Conservation (phyloP, 352 stramenopile species). For the Globisporangium lucens region DNA sequence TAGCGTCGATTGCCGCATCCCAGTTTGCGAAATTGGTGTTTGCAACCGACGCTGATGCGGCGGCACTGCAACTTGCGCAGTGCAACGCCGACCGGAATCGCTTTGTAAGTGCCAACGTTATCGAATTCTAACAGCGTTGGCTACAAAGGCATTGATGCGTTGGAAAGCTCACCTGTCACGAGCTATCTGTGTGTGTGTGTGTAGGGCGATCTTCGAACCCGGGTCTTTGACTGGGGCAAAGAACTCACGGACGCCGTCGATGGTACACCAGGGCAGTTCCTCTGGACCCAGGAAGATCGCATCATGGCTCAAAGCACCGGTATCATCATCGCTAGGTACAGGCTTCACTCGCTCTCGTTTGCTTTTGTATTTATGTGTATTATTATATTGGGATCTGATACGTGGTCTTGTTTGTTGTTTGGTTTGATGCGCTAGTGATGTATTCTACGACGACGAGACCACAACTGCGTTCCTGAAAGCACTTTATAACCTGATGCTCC, state of each 20-base stretch:
- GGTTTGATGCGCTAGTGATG: conserved; percentile 33
- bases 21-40: conserved; percentile 32
- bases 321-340: conserved; percentile 39
- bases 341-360: neutral
- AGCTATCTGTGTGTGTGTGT: neutral
- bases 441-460: conserved; percentile 63
- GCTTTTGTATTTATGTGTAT: no score
- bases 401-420: neutral
- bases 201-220: conserved; percentile 23
- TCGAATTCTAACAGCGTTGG: neutral
- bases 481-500: conserved; percentile 36
- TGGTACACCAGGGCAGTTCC: conserved; percentile 15
- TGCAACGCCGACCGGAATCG: conserved; percentile 35
- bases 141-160: neutral
- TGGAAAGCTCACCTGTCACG: neutral
- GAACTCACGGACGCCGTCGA: conserved; percentile 8
- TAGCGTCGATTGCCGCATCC: conserved; percentile 42
- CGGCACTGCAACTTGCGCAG: conserved; percentile 32
- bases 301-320: conserved; percentile 15
- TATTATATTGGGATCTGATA: no score
- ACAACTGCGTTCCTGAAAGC: conserved; percentile 38
- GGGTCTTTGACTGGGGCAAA: conserved; percentile 23
- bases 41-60: conserved; percentile 41
- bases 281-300: conserved; percentile 25
- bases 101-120: conserved; percentile 14